Conservation (phyloP, 768 basidiomycete species). For the Pleurotus tuber-regium region DNA sequence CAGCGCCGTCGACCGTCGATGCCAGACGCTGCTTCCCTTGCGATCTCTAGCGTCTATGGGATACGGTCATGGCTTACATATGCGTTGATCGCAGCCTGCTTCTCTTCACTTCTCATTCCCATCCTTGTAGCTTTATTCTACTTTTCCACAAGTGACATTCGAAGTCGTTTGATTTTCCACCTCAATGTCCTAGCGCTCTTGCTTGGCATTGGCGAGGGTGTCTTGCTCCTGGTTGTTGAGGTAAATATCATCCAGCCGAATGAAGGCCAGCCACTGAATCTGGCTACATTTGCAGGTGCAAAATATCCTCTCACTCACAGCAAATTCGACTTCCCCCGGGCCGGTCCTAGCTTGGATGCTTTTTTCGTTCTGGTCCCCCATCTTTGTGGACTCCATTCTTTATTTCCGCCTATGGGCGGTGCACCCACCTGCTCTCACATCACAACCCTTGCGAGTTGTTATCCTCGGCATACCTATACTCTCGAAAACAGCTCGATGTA, state of each 20-base stretch:
- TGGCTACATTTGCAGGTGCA: not conserved
- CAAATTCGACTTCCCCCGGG: not conserved
- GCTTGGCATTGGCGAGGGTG: constrained; percentile 22
- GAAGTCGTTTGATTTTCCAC: constrained; percentile 27
- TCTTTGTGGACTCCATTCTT: constrained; percentile 36
- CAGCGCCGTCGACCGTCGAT: not conserved
- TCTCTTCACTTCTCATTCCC: constrained; percentile 28
- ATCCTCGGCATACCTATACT: constrained; percentile 26
- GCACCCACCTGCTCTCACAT: constrained; percentile 25
- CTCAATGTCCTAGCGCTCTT: constrained; percentile 28
- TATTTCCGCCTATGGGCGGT: constrained; percentile 34
- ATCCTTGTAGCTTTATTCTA: constrained; percentile 29
- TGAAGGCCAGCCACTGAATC: too few relatives aligned
- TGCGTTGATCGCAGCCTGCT: constrained; percentile 26
- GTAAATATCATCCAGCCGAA: too few relatives aligned
- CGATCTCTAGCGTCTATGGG: constrained; percentile 1
- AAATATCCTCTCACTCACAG: not conserved
- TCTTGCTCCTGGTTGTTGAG: constrained; percentile 21
- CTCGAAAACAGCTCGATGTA: constrained; percentile 28
- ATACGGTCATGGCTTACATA: constrained; percentile 15
- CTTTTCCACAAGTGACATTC: constrained; percentile 26
- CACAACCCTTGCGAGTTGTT: not conserved
- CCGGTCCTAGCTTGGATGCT: not conserved
- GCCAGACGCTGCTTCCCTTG: too few relatives aligned
- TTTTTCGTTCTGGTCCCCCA: constrained; percentile 26